Evolutionary conservation across 2,329 filamentous ascomycete species (phyloP).

Genomic region (Colletotrichum navitas): DNA sequence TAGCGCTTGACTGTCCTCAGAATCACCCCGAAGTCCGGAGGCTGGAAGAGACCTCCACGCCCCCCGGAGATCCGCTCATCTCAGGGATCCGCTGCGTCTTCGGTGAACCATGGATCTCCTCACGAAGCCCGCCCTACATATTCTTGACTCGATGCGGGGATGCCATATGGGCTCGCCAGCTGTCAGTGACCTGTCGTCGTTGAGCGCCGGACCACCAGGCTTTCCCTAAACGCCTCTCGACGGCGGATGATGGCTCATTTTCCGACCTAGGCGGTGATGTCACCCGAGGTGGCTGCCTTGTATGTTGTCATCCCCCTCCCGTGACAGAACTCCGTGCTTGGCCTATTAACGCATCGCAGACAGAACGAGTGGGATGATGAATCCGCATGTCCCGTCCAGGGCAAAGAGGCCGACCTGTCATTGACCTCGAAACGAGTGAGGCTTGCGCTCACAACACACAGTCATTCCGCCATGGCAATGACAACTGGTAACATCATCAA

Average conservation of each 20-base stretch:
- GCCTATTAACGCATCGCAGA: conserved; percentile 13
- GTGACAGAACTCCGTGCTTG: conserved; percentile 27
- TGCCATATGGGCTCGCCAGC: conserved; percentile 4
- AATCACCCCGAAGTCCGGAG: conserved; percentile 39
- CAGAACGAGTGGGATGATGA: conserved; percentile 22
- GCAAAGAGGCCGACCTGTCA: conserved; percentile 24
- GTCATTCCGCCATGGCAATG: conserved; percentile 26
- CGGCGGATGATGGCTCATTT: neutral
- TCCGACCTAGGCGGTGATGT: conserved; percentile 27
- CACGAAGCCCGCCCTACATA: conserved; percentile 18
- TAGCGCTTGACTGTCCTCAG: conserved; percentile 29
- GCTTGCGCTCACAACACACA: conserved; percentile 15
- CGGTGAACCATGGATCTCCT: conserved; percentile 33
- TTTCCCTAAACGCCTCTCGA: neutral
- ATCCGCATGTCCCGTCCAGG: conserved; percentile 26
- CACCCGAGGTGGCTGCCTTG: conserved; percentile 3
- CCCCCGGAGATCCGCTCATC: conserved; percentile 39
- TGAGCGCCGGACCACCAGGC: conserved; percentile 11
- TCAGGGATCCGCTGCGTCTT: conserved; percentile 31
- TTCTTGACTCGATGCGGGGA: conserved; percentile 16
- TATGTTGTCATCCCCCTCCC: conserved; percentile 4
- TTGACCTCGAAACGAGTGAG: conserved; percentile 30
- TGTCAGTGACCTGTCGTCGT: conserved; percentile 17
- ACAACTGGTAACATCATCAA: conserved; percentile 14
- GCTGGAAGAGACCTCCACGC: conserved; percentile 32